Percentiles rank a stretch among this genome's conserved stretches.
Conservation (phyloP, 2,329 filamentous ascomycete species). For the Beauveria rudraprayagi region DNA sequence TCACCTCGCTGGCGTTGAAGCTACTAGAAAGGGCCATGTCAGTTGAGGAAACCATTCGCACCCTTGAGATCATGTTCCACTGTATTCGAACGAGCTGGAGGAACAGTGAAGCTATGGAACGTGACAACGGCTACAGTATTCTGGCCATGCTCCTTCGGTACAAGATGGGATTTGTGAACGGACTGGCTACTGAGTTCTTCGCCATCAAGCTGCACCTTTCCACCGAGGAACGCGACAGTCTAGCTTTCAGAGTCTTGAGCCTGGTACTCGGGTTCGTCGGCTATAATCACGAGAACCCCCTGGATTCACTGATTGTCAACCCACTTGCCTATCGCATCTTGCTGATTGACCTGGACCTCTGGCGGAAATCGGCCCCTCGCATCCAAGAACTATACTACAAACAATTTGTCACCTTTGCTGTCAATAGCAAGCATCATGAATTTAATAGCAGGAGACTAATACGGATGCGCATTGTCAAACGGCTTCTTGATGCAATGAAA, state of each 20-base stretch:
- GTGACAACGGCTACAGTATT: conserved; percentile 87
- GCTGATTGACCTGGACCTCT: conserved; percentile 86
- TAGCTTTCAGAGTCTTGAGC: conserved; percentile 59
- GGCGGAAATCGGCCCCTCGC: conserved; percentile 68
- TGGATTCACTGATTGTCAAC: conserved; percentile 90
- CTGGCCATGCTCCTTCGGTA: conserved; percentile 75
- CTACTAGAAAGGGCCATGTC: conserved; percentile 70
- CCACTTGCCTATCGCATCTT: conserved; percentile 88
- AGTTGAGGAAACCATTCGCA: conserved; percentile 62
- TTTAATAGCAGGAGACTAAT: conserved; percentile 85
- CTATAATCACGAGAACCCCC: conserved; percentile 70
- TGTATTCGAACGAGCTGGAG: conserved; percentile 89
- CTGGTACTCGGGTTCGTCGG: conserved; percentile 81
- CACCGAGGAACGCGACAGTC: conserved; percentile 44
- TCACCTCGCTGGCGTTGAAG: conserved; percentile 75
- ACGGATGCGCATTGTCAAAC: conserved; percentile 92
- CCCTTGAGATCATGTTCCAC: conserved; percentile 76
- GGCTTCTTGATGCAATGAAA: conserved; percentile 83
- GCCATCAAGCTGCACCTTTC: conserved; percentile 37
- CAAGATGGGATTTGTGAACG: conserved; percentile 57
- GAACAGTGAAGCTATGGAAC: conserved; percentile 97
- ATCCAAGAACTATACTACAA: conserved; percentile 87
- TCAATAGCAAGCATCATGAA: conserved; percentile 82
- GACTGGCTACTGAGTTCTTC: conserved; percentile 21
- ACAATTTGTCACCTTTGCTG: conserved; percentile 81